Percentiles rank a stretch among this genome's conserved stretches.
phyloP scores from a whole-genome alignment of 2,329 filamentous ascomycete species.

The Ceratocystis papillata region DNA sequence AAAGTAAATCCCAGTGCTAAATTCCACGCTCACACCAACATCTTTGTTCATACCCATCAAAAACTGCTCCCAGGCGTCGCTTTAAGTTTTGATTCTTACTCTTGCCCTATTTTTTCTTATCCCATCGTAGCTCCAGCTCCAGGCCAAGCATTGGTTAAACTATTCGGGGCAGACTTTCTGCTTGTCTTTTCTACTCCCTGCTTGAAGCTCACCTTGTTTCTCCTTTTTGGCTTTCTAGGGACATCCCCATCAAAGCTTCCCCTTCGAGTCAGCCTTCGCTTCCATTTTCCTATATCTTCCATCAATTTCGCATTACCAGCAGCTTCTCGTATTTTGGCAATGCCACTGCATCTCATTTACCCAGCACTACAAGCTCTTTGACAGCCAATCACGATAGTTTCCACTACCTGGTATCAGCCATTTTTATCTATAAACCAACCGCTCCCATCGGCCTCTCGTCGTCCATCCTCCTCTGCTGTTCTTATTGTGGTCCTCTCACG shows the following conservation, averaged over 20 bases:
- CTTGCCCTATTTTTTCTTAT: background rate
- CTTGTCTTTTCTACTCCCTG: background rate
- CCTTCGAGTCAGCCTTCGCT: constrained; percentile 1
- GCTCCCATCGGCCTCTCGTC: background rate
- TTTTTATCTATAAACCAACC: background rate
- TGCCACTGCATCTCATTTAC: background rate
- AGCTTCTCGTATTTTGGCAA: constrained; percentile 4
- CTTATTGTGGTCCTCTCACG: background rate
- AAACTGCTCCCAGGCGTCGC: background rate
- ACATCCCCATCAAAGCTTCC: constrained; percentile 4
- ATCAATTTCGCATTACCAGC: background rate
- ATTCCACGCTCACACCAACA: background rate
- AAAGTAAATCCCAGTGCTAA: background rate
- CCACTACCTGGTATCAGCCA: background rate
- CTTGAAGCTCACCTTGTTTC: constrained; percentile 5
- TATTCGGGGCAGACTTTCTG: too few species aligned
- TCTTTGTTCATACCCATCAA: background rate
- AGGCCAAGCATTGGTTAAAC: background rate
- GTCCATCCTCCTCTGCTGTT: background rate
- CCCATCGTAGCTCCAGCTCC: background rate
- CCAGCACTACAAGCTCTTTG: background rate
- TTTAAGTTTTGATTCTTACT: background rate
- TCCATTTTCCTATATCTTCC: background rate
- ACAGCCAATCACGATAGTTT: background rate
- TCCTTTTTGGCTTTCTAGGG: constrained; percentile 3